Base-by-base conservation (phyloP, 805 yeast genomes). In the Wickerhamomyces tratensis region DNA sequence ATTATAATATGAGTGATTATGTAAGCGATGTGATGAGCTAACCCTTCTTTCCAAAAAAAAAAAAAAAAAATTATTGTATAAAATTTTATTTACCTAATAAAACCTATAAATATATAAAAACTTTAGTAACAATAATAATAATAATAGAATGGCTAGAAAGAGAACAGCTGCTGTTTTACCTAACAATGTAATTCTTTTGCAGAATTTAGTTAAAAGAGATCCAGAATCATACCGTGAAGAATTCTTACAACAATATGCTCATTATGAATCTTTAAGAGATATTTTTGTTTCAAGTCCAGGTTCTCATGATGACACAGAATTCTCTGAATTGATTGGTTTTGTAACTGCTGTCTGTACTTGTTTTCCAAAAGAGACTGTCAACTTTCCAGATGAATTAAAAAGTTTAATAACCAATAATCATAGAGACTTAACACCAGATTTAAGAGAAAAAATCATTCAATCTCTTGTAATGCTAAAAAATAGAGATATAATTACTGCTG, bases 221-320 rank as follows among this genome's bases (percentile, higher is more conserved):
- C 97, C 98, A 2, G 84, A 76, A 52, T 89, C 98, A 0, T 93
- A 93, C 60, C 78, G 79, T 46, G 98, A 93, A 63, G 99, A 93
- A 62, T 93, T 93, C 62, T 62, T 83, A 35, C 93, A 88, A 54
- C 98, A 93, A 59, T 87, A 82, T 59, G 77, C 93, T 41, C 98
- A 93, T 61, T 93, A 93, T 63, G 88, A 83, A 58, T 85, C 98
- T 3, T 66, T 88, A 45, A 71, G 95, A 61, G 98, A 91, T 54
- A 84, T 93, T 45, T 86, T 85, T 56, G 67, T 87, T 60, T 65
- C 81, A 47, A 84, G 84, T 60, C 71, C 72, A 7, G 61, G 71
- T 5, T 74, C 78, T 29, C 75, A 75, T 41, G 76, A 76, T 31
- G 73, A 74, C 45, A 44, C 33, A 13, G 56, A 54, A 37, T 85